These are phyloP conservation scores for Microthlaspi erraticum DNA, from an alignment of 345 rosid species.

Conservation along the genomic window DNA sequence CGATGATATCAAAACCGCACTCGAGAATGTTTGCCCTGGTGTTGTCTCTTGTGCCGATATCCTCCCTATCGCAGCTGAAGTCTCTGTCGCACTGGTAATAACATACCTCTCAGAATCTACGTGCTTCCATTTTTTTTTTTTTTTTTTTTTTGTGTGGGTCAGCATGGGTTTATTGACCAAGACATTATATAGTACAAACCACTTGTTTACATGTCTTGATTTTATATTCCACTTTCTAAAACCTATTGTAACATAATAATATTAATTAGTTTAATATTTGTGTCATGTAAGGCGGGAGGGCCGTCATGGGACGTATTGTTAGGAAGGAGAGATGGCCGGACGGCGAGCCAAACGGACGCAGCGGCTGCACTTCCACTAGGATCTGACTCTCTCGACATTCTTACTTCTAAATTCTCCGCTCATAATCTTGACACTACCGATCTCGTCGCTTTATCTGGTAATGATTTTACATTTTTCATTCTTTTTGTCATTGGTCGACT, in stretches of 20 bases:
- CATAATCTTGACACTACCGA: constrained; percentile 70
- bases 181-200: too few relatives aligned
- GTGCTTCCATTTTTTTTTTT: too few relatives aligned
- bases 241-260: too few relatives aligned
- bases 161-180: too few relatives aligned
- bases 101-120: not conserved
- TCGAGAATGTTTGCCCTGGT: constrained; percentile 58
- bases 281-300: constrained; percentile 67
- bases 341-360: constrained; percentile 57
- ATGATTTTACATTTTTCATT: not conserved
- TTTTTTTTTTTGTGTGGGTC: too few relatives aligned
- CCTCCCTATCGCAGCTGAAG: constrained; percentile 55
- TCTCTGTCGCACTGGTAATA: constrained; percentile 53
- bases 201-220: too few relatives aligned
- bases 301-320: constrained; percentile 67
- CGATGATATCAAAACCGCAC: constrained; percentile 58
- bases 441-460: constrained; percentile 78
- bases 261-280: too few relatives aligned
- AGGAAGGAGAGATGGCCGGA: constrained; percentile 78
- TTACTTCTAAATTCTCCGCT: constrained; percentile 58
- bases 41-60: constrained; percentile 71
- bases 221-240: too few relatives aligned
- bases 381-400: constrained; percentile 47
- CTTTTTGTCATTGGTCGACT: not conserved
- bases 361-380: constrained; percentile 62